Conservation (phyloP, 2,329 filamentous ascomycete genomes). For the Penicillium digitatum region DNA sequence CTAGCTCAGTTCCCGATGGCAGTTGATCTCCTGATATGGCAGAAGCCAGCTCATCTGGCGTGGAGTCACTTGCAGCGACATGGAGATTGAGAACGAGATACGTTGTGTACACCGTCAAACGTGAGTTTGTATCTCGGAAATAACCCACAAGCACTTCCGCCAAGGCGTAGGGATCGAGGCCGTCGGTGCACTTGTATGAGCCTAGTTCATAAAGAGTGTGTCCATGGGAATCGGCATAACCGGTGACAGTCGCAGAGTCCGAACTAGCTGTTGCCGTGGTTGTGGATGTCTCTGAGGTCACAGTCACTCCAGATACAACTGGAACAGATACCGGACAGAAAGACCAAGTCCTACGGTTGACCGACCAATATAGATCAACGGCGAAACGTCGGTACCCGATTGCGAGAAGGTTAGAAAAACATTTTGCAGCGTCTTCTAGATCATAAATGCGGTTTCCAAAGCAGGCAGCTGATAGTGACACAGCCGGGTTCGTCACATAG, state of each 20-base stretch:
- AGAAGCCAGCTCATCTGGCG: slow-evolving; percentile 43
- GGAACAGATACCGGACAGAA: slow-evolving; percentile 59
- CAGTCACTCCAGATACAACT: slow-evolving; percentile 21
- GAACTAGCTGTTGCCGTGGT: slow-evolving; percentile 21
- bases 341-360: slow-evolving; percentile 51
- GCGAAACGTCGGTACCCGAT: slow-evolving; percentile 57
- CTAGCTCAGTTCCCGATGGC: slow-evolving; percentile 42
- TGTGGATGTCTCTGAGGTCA: slow-evolving; percentile 18
- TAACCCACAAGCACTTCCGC: slow-evolving; percentile 52
- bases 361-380: slow-evolving; percentile 63
- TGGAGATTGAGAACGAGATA: slow-evolving; percentile 59
- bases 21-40: slow-evolving; percentile 42
- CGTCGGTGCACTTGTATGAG: slow-evolving; percentile 53
- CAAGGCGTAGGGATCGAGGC: slow-evolving; percentile 51
- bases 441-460: slow-evolving; percentile 55
- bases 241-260: slow-evolving; percentile 23
- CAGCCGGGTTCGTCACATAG: slow-evolving; percentile 55
- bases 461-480: slow-evolving; percentile 57
- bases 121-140: slow-evolving; percentile 51
- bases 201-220: slow-evolving; percentile 47
- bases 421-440: slow-evolving; percentile 49
- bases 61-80: slow-evolving; percentile 46
- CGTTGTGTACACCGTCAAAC: slow-evolving; percentile 52
- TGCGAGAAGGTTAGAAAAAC: slow-evolving; percentile 60
- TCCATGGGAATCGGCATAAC: slow-evolving; percentile 21